Percentiles rank a stretch among this genome's conserved stretches.
phyloP scores from a whole-genome alignment of 2,329 filamentous ascomycete species.

The Chaetomium sp. region DNA sequence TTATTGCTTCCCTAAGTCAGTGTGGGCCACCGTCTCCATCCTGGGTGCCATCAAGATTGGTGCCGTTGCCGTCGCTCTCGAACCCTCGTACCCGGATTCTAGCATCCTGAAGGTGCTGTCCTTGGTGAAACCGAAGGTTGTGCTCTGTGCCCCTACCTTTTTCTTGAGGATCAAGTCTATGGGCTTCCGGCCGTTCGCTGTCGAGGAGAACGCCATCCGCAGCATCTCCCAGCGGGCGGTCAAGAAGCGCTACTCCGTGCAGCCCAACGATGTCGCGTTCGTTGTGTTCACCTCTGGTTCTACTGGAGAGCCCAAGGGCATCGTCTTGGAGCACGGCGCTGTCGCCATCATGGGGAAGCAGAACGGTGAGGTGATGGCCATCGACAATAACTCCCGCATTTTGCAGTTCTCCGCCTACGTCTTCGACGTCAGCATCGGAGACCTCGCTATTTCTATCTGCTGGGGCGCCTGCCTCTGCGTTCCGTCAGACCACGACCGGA shows the following conservation, averaged over 20 bases:
- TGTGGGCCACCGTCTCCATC: constrained; percentile 21
- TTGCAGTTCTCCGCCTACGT: constrained; percentile 41
- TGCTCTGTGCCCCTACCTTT: constrained; percentile 8
- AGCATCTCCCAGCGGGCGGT: constrained; percentile 14
- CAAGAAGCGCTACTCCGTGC: constrained; percentile 30
- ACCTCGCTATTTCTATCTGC: constrained; percentile 29
- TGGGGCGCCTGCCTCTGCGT: constrained; percentile 41
- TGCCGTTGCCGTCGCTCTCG: constrained; percentile 16
- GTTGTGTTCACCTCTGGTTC: constrained; percentile 49
- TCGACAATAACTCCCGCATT: constrained; percentile 35
- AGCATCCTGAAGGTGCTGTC: constrained; percentile 11
- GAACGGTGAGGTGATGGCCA: constrained; percentile 30
- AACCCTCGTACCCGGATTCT: constrained; percentile 20
- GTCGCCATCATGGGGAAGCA: constrained; percentile 31
- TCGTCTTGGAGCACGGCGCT: constrained; percentile 23
- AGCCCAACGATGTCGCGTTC: constrained; percentile 32
- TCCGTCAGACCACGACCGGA: constrained; percentile 43
- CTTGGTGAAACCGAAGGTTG: constrained; percentile 18
- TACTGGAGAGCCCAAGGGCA: constrained; percentile 52
- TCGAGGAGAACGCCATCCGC: constrained; percentile 14
- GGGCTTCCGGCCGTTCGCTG: constrained; percentile 16
- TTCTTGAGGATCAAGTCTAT: constrained; percentile 16
- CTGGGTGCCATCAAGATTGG: constrained; percentile 19
- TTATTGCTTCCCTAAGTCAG: constrained; percentile 25
- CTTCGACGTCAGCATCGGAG: constrained; percentile 39